phyloP scores from a whole-genome alignment of 345 rosid genomes.

The Eucalyptus sp. region DNA sequence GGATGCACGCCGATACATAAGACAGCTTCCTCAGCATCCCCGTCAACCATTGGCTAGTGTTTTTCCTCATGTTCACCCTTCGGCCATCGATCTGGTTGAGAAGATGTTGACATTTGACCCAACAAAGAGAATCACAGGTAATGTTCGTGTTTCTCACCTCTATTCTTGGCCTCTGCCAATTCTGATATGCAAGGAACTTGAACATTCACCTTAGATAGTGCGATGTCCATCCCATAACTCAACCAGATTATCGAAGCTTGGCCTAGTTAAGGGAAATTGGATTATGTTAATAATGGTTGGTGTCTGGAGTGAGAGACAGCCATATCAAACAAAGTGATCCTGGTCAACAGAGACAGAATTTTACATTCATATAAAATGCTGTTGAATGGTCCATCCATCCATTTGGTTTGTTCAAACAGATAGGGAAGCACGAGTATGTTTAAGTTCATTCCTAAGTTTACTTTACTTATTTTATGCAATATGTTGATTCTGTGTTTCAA shows the following conservation, averaged over 20 bases:
- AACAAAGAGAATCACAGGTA: slow-evolving; percentile 83
- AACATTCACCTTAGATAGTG: not conserved
- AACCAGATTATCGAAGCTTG: not conserved
- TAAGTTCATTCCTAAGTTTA: not conserved
- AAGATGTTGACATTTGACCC: slow-evolving; percentile 95
- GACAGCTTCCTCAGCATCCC: slow-evolving; percentile 59
- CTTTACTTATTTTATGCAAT: not conserved
- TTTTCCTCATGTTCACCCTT: slow-evolving; percentile 71
- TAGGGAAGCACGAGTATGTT: not conserved
- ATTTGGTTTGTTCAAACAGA: not conserved
- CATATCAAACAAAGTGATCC: not conserved
- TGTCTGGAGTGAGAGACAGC: not conserved
- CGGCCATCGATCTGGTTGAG: slow-evolving; percentile 79
- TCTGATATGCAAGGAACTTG: not conserved
- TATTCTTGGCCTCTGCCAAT: not conserved
- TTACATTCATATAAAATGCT: not conserved
- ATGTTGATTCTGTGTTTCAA: not conserved
- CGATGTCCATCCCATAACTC: not conserved
- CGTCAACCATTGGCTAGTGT: slow-evolving; percentile 50
- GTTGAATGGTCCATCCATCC: not conserved
- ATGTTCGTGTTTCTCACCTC: slow-evolving; percentile 1
- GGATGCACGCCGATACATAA: slow-evolving; percentile 76
- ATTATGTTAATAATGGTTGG: not conserved
- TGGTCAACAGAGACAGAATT: not conserved
- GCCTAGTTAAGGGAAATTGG: not conserved